Conservation (phyloP, 352 stramenopile genomes). For the Saprolegnia parasitica region DNA sequence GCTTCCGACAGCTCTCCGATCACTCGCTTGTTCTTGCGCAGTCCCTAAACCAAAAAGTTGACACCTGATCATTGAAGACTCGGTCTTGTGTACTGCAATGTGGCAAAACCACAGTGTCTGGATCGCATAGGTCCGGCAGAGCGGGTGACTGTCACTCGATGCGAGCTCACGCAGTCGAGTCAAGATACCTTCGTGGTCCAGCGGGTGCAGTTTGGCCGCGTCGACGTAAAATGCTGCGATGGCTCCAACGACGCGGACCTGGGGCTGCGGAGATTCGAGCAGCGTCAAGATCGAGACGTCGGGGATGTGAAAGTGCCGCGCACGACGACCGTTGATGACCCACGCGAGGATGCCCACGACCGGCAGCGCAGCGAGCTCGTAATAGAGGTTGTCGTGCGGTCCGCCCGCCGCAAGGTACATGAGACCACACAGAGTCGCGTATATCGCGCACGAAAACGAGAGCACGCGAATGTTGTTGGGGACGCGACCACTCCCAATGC, state of each 20-base stretch:
- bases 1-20: background rate
- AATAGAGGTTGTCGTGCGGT: background rate
- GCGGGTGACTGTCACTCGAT: background rate
- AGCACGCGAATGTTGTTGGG: slow-evolving; percentile 30
- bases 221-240: slow-evolving; percentile 23
- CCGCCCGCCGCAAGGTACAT: background rate
- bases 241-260: background rate
- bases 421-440: slow-evolving; percentile 24
- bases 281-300: slow-evolving; percentile 17
- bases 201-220: background rate
- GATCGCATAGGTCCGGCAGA: background rate
- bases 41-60: slow-evolving; percentile 1
- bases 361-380: background rate
- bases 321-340: slow-evolving; percentile 18
- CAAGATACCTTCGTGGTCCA: background rate
- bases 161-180: background rate
- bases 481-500: slow-evolving; percentile 27
- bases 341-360: slow-evolving; percentile 10
- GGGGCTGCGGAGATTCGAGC: background rate
- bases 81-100: background rate
- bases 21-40: background rate
- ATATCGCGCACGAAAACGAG: slow-evolving; percentile 24
- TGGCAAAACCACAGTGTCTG: background rate
- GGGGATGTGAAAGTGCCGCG: slow-evolving; percentile 24
- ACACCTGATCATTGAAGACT: background rate